Base-by-base conservation (phyloP, 306 rosid genomes). In the Notholithocarpus densiflorus region DNA sequence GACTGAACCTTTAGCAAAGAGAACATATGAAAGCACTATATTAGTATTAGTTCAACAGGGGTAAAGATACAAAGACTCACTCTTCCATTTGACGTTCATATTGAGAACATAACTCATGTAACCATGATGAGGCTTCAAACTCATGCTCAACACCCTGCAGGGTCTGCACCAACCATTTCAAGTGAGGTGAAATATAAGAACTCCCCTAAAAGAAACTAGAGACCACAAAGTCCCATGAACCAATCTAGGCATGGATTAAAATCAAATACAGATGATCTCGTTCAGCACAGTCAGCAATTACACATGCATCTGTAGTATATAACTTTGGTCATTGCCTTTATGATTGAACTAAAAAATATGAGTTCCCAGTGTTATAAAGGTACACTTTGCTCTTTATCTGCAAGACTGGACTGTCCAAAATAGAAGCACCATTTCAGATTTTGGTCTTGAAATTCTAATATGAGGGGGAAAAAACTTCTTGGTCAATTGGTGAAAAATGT, bases 1-100 rank as follows among this genome's bases (percentile, higher is more conserved):
- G 26, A 34, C 40, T n/a, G 15, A 27, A 15, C 72, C 17, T 66
- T 66, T 19, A 3, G 45, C 31, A 72, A 40, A 43, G 51, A 31
- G 31, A 53, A 62, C 71, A 71, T 43, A 34, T 4, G 72, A 65
- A 77, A 32, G 64, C 51, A 60, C 2, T 12, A 37, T 66, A 66
- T 12, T 48, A 73, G 43, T 69, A 74, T 71, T 8, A 61, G 34
- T 69, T 43, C 18, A 70, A 65, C 32, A 61, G 48, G 48, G 43
- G 56, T 53, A 74, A 59, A 86, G 64, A 52, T 53, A 53, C 56
- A n/a, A 9, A 21, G 13, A 84, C 98, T 87, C 84, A 95, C 99
- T 83, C 88, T 77, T 90, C 94, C 5, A 93, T 88, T 81, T 88
- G 88, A 86, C 83, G 89, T 82, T 95, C 99, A 82, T 91, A 95